Evolutionary conservation across 306 rosid species (phyloP).

Genomic region (Trifolium dubium): DNA sequence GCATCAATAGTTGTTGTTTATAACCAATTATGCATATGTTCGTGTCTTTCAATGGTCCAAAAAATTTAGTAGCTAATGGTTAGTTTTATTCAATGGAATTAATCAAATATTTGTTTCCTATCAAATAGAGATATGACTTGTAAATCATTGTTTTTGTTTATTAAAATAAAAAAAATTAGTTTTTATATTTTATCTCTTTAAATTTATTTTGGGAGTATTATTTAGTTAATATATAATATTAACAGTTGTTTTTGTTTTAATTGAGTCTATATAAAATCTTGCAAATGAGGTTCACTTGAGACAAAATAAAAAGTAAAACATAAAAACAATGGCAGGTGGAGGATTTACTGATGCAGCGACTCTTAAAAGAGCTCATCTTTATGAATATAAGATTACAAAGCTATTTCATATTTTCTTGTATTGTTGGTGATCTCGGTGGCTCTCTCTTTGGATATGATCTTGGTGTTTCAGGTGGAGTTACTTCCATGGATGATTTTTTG

Average conservation of each 20-base stretch:
- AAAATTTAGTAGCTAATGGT: no score
- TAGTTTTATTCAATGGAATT: neutral
- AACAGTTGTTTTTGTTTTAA: no score
- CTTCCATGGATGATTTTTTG: slow-evolving; percentile 93
- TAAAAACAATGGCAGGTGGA: slow-evolving; percentile 71
- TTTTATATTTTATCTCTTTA: neutral
- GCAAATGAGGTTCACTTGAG: neutral
- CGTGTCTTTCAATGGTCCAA: no score
- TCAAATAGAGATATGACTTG: neutral
- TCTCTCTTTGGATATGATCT: slow-evolving; percentile 91
- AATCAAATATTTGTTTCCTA: neutral
- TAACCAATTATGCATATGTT: no score
- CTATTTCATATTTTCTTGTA: slow-evolving; percentile 66
- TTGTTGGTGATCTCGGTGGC: slow-evolving; percentile 90
- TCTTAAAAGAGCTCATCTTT: slow-evolving; percentile 70
- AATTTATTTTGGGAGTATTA: neutral
- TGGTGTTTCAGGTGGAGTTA: slow-evolving; percentile 97
- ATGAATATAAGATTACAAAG: slow-evolving; percentile 66
- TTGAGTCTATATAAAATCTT: neutral
- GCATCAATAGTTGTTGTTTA: no score
- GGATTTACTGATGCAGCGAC: slow-evolving; percentile 43
- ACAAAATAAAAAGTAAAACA: no score
- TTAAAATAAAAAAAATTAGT: no score
- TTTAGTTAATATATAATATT: no score
- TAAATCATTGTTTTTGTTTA: no score